Evolutionary conservation across 2,329 filamentous ascomycete species (phyloP).

Genomic region (Cladosporium sp.): DNA sequence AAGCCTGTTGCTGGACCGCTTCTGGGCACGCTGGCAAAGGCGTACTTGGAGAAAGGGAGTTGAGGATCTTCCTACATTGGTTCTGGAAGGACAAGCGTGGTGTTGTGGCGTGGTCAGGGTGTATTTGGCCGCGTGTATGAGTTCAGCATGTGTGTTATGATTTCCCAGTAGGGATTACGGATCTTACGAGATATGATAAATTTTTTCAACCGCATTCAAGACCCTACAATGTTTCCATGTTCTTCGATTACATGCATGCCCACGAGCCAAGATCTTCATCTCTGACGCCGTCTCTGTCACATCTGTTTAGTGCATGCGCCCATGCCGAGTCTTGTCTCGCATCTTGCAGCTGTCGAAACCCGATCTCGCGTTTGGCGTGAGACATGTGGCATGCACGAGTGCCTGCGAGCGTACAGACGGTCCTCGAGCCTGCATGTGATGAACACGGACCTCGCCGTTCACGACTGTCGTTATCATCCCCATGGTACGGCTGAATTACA

Average conservation of each 20-base stretch:
- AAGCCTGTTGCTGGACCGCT: conserved; percentile 21
- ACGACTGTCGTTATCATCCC: background rate
- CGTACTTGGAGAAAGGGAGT: conserved; percentile 20
- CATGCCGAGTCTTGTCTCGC: conserved; percentile 5
- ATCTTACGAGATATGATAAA: background rate
- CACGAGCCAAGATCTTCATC: background rate
- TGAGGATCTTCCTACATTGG: background rate
- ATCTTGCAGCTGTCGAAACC: conserved; percentile 1
- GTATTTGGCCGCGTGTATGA: background rate
- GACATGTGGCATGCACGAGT: conserved; percentile 1
- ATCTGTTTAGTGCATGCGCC: background rate
- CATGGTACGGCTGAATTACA: background rate
- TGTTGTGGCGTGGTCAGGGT: background rate
- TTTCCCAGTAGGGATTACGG: background rate
- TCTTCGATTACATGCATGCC: background rate
- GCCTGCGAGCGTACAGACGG: background rate
- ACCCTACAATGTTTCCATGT: background rate
- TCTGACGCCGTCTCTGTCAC: background rate
- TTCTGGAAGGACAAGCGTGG: background rate
- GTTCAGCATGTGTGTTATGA: background rate
- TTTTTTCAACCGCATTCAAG: background rate
- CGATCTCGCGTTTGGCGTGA: conserved; percentile 4
- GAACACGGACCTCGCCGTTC: background rate
- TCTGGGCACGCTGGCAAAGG: conserved; percentile 16
- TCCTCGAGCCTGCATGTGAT: background rate